Evolutionary conservation across 495 filamentous ascomycete species (phyloP).

Genomic region (Trypethelium eluteriae): DNA sequence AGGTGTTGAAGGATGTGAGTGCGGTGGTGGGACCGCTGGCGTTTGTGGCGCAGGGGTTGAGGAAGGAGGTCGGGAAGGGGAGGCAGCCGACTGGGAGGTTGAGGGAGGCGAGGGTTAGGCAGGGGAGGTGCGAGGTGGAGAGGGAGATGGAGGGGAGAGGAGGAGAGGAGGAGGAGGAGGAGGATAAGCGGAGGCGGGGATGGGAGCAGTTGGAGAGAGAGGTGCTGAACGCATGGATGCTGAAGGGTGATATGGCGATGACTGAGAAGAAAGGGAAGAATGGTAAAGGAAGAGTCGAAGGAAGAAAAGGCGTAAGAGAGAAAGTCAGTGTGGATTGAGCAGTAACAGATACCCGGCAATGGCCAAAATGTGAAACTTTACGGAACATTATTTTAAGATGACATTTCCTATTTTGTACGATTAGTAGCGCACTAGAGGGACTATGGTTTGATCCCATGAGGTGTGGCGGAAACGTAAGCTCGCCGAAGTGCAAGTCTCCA

Average conservation of each 20-base stretch:
- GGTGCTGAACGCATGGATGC: conserved; percentile 3
- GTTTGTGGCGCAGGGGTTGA: conserved; percentile 59
- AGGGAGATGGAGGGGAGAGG: background rate
- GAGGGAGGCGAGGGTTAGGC: conserved; percentile 25
- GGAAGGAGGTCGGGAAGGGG: conserved; percentile 31
- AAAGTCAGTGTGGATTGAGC: background rate
- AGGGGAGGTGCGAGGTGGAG: conserved; percentile 19
- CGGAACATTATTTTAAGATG: too few relatives aligned
- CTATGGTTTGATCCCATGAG: too few relatives aligned
- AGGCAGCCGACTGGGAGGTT: conserved; percentile 25
- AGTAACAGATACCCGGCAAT: background rate
- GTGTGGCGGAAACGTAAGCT: too few relatives aligned
- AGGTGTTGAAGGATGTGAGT: conserved; percentile 59
- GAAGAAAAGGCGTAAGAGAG: background rate
- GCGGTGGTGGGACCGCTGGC: conserved; percentile 57
- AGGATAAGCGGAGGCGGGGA: too few relatives aligned
- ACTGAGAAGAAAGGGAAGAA: background rate
- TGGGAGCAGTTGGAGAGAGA: background rate
- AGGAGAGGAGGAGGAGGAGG: background rate
- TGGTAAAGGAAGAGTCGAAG: background rate
- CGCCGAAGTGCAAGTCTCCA: too few relatives aligned
- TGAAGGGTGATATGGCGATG: background rate
- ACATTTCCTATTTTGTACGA: too few relatives aligned
- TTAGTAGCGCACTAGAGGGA: too few relatives aligned
- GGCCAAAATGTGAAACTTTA: too few relatives aligned